phyloP scores from a whole-genome alignment of 305 asterid genomes.

The Nicotiana rustica region DNA sequence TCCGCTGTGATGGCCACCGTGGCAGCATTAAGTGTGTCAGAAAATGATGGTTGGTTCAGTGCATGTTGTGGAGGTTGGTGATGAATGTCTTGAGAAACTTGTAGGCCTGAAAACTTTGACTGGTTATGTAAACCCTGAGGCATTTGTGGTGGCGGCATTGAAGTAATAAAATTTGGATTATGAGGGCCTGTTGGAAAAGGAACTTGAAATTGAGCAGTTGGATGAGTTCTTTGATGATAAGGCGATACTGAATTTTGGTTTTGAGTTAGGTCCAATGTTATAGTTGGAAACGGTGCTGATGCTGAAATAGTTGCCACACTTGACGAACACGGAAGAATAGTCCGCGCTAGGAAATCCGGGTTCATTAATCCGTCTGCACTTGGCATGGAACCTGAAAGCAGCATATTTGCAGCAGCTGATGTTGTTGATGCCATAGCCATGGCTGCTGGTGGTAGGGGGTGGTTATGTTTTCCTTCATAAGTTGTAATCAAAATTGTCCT shows the following conservation, averaged over 20 bases:
- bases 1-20: constrained; percentile 38
- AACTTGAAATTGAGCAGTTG: constrained; percentile 29
- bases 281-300: constrained; percentile 43
- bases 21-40: constrained; percentile 39
- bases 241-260: constrained; percentile 18
- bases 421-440: constrained; percentile 42
- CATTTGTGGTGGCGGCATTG: constrained; percentile 18
- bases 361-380: constrained; percentile 38
- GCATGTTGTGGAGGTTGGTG: constrained; percentile 8
- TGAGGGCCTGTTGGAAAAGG: constrained; percentile 25
- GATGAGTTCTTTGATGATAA: constrained; percentile 22
- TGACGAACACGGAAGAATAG: constrained; percentile 36
- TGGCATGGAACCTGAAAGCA: constrained; percentile 39
- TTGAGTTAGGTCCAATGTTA: constrained; percentile 43
- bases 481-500: constrained; percentile 33
- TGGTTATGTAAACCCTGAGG: constrained; percentile 33
- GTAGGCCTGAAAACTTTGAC: constrained; percentile 41
- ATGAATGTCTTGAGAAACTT: constrained; percentile 35
- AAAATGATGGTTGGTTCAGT: constrained; percentile 20
- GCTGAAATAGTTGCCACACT: constrained; percentile 44
- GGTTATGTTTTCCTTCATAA: constrained; percentile 41
- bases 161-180: constrained; percentile 4
- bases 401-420: constrained; percentile 36
- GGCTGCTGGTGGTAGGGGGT: constrained; percentile 41
- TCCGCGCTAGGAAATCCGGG: constrained; percentile 33